Evolutionary conservation across 2,329 filamentous ascomycete species (phyloP), one percentile per base, ranked within the genome.

Genomic region (Pseudodiploospora longispora): DNA sequence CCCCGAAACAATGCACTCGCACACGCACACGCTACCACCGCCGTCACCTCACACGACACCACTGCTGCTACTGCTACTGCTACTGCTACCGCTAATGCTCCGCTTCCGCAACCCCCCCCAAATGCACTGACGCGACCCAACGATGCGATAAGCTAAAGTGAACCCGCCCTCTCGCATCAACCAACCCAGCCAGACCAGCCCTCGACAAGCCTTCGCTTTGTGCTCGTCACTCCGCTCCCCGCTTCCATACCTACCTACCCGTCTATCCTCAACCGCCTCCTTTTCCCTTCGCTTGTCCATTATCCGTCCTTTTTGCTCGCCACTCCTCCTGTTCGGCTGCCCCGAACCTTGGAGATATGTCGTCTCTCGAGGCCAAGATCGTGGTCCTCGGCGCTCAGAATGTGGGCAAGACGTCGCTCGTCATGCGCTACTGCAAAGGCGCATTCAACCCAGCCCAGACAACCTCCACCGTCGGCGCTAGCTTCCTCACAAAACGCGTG

Each of bases 351-450:
- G 19, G 19, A 19, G 19, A 19, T 19, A 47, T 47, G 46, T 44
- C 46, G 28, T 83, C 82, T 35, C 77, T 90, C 58, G 85, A 89
- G 69, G 83, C 85, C 61, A 88, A 89, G 66, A 85, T 90, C 46
- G 82, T 89, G 53, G 82, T 90, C 50, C 80, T 90, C 57, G 85
- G 86, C 64, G 79, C 82, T 40, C 85, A 89, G 66, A 82, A 82
- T 61, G 85, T 89, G 44, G 85, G 85, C 58, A 90, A 89, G 69
- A 89, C 85, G 9, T 85, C 82, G 10, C 75, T 89, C 36, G 82
- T 89, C 30, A 83, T 82, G 68, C 80, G 85, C 51, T 89, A 83
- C 59, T 84, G 83, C 66, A 84, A 84, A 52, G 83, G 83, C 59
- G 70, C 76, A 47, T 87, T 85, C 64, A 76, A 80, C 51, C 82